Evolutionary conservation across 345 rosid genomes (phyloP), one percentile per base, ranked within the genome.

Genomic region (Turritis glabra): DNA sequence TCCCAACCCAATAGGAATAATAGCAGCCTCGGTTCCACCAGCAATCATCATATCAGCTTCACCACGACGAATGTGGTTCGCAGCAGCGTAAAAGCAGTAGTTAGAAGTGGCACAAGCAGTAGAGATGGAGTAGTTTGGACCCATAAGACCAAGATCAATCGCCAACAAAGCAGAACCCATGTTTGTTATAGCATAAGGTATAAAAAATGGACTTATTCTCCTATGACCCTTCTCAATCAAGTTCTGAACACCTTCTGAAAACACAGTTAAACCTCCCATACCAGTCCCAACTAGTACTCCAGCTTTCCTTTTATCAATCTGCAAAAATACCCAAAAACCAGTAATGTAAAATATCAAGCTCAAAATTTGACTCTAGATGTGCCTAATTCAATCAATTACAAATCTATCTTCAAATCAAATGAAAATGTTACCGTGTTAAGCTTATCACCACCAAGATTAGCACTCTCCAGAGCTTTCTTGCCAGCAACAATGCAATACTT

Each of bases 41-140:
- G 99, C 97, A 83, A 96, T 67, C 92, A 96, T 96, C 88, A 96
- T 65, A 77, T 96, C 98, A 75, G 98, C 99, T 87, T 92, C 98
- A 33, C 97, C 98, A n/a, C 95, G 91, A 27, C 94, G 99, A 66
- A 92, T 96, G 82, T 92, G 97, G 61, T 96, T 92, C 15, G 99
- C 98, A 83, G 99, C 99, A 71, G 97, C 97, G 64, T 89, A 92
- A 76, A 96, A 90, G 85, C 99, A 96, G 77, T 85, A 92, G 77
- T 95, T 96, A 44, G 99, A 96, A 29, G 99, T 92, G 17, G 98
- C 97, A 78, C 98, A 96, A 29, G 99, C 98, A 64, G 98, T 89
- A 63, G 99, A 96, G 41, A 96, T 96, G 7, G 98, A 96, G 81
- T 96, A 96, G 80, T 92, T 96, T 8, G 99, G 99, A 66, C 99